These are phyloP conservation scores for Pseudogymnoascus sp. DNA, from an alignment of 2,329 filamentous ascomycete species.

Conservation along the genomic window DNA sequence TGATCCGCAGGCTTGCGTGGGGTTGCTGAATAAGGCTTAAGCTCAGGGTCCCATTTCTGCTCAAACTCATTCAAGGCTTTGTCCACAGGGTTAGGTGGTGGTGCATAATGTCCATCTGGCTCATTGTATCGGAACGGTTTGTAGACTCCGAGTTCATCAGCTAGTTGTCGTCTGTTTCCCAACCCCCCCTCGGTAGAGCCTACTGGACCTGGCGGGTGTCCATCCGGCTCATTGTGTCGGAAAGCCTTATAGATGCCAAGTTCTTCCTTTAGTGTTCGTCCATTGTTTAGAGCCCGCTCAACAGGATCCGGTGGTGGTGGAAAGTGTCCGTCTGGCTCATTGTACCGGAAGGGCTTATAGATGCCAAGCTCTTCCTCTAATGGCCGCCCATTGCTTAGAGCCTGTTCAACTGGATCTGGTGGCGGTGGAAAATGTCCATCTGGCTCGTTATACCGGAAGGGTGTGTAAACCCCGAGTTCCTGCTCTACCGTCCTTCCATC, in stretches of 20 bases:
- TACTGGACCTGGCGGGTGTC: constrained; percentile 26
- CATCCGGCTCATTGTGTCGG: constrained; percentile 28
- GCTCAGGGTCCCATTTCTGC: neutral
- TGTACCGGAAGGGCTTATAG: constrained; percentile 8
- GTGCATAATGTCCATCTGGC: constrained; percentile 31
- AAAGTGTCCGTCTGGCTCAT: constrained; percentile 32
- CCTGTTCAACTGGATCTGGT: constrained; percentile 27
- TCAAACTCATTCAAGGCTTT: constrained; percentile 12
- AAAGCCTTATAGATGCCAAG: constrained; percentile 8
- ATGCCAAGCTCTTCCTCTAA: constrained; percentile 4
- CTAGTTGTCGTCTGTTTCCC: constrained; percentile 15
- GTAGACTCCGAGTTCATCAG: constrained; percentile 25
- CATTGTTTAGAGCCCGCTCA: constrained; percentile 29
- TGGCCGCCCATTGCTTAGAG: constrained; percentile 22
- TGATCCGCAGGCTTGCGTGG: constrained; percentile 25
- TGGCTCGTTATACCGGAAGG: constrained; percentile 28
- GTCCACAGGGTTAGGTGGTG: constrained; percentile 24
- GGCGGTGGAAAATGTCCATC: constrained; percentile 30
- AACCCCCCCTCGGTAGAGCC: constrained; percentile 20
- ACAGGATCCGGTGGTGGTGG: constrained; percentile 16
- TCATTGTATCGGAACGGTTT: constrained; percentile 30
- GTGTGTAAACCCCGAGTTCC: constrained; percentile 28
- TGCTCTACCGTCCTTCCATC: neutral
- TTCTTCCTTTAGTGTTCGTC: neutral
- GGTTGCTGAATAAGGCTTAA: constrained; percentile 27